phyloP scores from a whole-genome alignment of 2,329 filamentous ascomycete genomes.

The Tolypocladium album region DNA sequence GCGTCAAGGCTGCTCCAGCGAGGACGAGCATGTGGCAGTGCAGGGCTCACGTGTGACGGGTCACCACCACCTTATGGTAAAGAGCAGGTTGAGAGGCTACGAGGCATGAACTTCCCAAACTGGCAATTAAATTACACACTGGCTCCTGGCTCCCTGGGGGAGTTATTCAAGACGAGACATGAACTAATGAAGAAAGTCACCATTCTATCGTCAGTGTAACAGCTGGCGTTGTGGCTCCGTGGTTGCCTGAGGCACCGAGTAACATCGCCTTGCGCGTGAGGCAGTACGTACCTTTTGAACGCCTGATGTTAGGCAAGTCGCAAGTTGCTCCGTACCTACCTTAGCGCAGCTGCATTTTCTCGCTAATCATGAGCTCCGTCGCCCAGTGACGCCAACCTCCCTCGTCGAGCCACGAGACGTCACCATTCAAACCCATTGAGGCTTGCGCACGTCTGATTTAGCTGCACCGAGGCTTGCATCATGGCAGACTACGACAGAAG shows the following conservation, averaged over 20 bases:
- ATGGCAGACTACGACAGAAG: slow-evolving; percentile 50
- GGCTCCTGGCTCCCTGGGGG: not conserved
- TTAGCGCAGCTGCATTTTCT: not conserved
- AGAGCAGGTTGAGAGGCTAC: not conserved
- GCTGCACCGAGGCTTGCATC: not conserved
- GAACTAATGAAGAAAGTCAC: not conserved
- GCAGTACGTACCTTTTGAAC: not conserved
- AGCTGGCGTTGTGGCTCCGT: not conserved
- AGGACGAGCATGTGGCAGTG: not conserved
- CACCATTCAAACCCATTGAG: not conserved
- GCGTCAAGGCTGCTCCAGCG: not conserved
- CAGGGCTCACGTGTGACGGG: not conserved
- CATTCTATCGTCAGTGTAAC: too few species aligned
- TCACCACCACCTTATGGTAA: not conserved
- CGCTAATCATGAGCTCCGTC: not conserved
- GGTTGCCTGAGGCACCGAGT: not conserved
- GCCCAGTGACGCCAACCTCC: not conserved
- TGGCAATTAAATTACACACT: not conserved
- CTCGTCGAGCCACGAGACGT: not conserved
- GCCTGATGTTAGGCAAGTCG: not conserved
- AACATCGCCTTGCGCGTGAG: not conserved
- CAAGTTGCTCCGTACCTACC: too few species aligned
- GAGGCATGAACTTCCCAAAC: not conserved
- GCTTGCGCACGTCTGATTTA: not conserved
- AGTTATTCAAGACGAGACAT: not conserved